Evolutionary conservation across 1,139 yeast genomes (phyloP), one percentile per base, ranked within the genome.

Genomic region (Sugiyamaella castrensis): DNA sequence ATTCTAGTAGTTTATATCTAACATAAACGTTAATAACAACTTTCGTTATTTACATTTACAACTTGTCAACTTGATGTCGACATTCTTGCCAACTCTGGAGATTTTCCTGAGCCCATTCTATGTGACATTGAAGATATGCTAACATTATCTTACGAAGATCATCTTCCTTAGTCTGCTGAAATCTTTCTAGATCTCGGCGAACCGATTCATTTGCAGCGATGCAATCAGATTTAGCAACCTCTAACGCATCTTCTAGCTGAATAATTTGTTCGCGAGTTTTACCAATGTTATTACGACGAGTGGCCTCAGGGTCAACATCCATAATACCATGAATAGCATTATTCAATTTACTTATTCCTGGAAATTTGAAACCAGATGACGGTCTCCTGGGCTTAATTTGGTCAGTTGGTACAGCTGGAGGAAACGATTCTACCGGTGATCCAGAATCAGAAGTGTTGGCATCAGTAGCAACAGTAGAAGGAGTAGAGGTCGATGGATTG

Each of bases 41-140:
- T 19, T 3, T 19, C 5, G 24, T 19, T 19, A 19, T 19, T 4
- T 19, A 12, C 16, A 40, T 28, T 38, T 49, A 57, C 46, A 58
- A 47, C 46, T 57, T 56, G 31, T 57, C 57, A 6, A 66, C 63
- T 44, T 65, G 65, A 3, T 55, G 57, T 46, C 72, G 73, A 10
- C 84, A 81, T 54, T 83, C 89, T 59, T 81, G 82, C 92, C 92
- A 84, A 45, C 80, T 74, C 57, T 84, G 88, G 44, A 81, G 68
- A 61, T 83, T 84, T 68, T 81, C 81, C 58, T 73, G 75, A 3
- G 87, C 87, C 89, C 91, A 84, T 51, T 76, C 81, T 34, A 81
- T 69, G 41, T 84, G 75, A 51, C 80, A 77, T 39, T 77, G 70
- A 50, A 82, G 77, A 59, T 82, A 84, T 27, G 79, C 76, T 40